Evolutionary conservation across 495 filamentous ascomycete genomes (phyloP).

Genomic region (Trichoderma orchidacearum): DNA sequence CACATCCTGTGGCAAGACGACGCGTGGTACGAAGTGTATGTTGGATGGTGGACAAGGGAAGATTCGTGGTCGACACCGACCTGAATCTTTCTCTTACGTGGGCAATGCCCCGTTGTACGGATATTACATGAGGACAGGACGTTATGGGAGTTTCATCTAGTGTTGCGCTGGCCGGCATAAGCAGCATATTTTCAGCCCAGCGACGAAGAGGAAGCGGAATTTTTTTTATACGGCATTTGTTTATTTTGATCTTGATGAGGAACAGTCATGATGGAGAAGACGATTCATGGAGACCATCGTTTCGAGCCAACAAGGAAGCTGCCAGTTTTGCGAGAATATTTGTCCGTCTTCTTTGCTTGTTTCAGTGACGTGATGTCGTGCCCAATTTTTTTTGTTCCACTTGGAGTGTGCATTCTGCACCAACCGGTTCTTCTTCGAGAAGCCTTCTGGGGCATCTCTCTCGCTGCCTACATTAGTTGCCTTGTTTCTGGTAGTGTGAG

Average conservation of each 20-base stretch:
- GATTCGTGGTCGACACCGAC: not conserved
- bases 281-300: not conserved
- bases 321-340: not conserved
- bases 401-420: not conserved
- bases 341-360: not conserved
- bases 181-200: not conserved
- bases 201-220: not conserved
- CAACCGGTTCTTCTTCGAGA: not conserved
- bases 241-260: not conserved
- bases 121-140: not conserved
- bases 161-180: not conserved
- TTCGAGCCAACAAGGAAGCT: not conserved
- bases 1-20: not conserved
- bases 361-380: too few species aligned
- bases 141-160: not conserved
- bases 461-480: too few species aligned
- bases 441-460: too few species aligned
- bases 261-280: not conserved
- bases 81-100: not conserved
- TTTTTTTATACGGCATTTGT: not conserved
- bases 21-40: not conserved
- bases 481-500: too few species aligned
- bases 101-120: not conserved
- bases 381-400: not conserved
- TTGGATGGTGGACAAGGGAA: not conserved